Base-by-base conservation (phyloP, 2,329 filamentous ascomycete species). In the Hypomyces rosellus region DNA sequence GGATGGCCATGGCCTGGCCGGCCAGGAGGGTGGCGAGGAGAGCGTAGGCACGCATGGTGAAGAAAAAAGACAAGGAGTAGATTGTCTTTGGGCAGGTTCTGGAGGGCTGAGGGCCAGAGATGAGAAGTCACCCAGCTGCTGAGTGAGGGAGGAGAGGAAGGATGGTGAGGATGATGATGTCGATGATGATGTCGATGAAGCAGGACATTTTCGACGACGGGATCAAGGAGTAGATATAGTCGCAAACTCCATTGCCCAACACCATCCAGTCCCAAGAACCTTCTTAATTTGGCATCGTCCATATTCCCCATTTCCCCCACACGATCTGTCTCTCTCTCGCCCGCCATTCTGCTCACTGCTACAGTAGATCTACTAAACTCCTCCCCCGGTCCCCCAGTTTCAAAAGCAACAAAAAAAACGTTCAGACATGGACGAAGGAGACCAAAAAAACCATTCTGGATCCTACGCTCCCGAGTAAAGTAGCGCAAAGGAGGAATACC, bases 1-100 rank as follows among this genome's bases (percentile, higher is more conserved):
- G 48, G 43, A 53, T 13, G 16, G 51, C 51, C 36, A 53, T 36
- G 48, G 48, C 51, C 3, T 50, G 41, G 30, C 51, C 47, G 15
- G 51, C 51, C 38, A 53, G 15, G 36, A 51, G 22, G 8, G 48
- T 36, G 12, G 44, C 34, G 34, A 53, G 36, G 20, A 53, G 30
- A 3, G 39, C 6, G 11, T 22, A 14, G 14, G 48, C 43, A 30
- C 51, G 44, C 51, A 53, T 53, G 36, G 33, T 51, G 37, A 8
- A 46, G 13, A 33, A 3, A n/a, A 37, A 25, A 42, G 18, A 20
- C 15, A 16, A 39, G 11, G 34, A 18, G 4, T 4, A 22, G 6
- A 45, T 39, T 38, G 37, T 18, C 16, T 18, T 18, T 39, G 37
- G 16, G 37, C 25, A 30, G 25, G 25, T 30, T 7, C 22, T 4